phyloP scores from a whole-genome alignment of 805 yeast genomes.

The Wickerhamomyces silvicola region DNA sequence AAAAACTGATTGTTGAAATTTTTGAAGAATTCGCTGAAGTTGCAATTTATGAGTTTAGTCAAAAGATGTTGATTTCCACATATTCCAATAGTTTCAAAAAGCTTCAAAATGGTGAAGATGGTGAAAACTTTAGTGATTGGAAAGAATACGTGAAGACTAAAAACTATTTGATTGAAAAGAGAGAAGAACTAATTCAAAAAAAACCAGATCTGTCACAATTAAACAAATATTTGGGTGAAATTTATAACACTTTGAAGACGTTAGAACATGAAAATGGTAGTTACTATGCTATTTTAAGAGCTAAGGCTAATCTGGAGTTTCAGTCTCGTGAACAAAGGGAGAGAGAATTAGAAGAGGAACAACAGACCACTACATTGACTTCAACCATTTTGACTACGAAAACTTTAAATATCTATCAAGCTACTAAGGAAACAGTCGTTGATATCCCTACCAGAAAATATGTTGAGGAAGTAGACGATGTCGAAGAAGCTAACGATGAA shows the following conservation, averaged over 20 bases:
- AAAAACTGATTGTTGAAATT: constrained; percentile 49
- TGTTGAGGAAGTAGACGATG: not conserved
- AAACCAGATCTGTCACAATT: constrained; percentile 26
- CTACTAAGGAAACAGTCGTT: constrained; percentile 2
- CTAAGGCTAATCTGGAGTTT: constrained; percentile 51
- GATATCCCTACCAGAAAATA: constrained; percentile 3
- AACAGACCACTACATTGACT: constrained; percentile 2
- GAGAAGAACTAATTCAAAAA: constrained; percentile 43
- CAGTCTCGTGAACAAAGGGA: constrained; percentile 46
- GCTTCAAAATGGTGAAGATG: constrained; percentile 22
- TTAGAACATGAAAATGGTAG: constrained; percentile 56
- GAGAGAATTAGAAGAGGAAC: constrained; percentile 15
- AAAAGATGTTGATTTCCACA: constrained; percentile 40
- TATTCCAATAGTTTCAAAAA: constrained; percentile 19
- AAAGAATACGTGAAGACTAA: constrained; percentile 53
- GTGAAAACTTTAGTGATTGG: constrained; percentile 46
- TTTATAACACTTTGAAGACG: constrained; percentile 36
- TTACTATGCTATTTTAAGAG: constrained; percentile 48
- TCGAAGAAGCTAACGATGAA: not conserved
- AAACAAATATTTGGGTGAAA: constrained; percentile 26
- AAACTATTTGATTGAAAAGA: constrained; percentile 43
- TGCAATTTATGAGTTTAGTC: constrained; percentile 57
- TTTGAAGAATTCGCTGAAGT: constrained; percentile 71
- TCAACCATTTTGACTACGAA: no score
- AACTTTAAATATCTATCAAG: no score